Conservation (phyloP, 257 asterid genomes). For the Lantana camara region DNA sequence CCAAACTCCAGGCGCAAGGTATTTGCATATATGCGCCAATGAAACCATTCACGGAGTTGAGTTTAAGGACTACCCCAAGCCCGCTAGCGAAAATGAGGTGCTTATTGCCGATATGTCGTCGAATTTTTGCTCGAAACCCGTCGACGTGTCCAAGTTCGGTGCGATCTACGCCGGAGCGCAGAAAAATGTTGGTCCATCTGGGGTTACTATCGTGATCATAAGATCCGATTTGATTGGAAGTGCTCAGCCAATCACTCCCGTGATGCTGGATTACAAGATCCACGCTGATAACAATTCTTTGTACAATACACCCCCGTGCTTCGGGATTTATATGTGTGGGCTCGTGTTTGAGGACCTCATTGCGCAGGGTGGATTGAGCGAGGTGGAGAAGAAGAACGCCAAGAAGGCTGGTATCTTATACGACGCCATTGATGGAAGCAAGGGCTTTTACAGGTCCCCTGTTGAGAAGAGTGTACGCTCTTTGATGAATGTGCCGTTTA, state of each 20-base stretch:
- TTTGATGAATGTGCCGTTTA: slow-evolving; percentile 91
- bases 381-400: slow-evolving; percentile 82
- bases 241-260: slow-evolving; percentile 73
- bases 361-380: slow-evolving; percentile 83
- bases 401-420: slow-evolving; percentile 66
- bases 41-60: slow-evolving; percentile 99
- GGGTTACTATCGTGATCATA: slow-evolving; percentile 79
- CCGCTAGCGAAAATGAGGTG: slow-evolving; percentile 48
- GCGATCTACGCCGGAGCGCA: slow-evolving; percentile 96
- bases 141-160: slow-evolving; percentile 73
- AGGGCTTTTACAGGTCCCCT: slow-evolving; percentile 81
- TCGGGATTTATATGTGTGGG: slow-evolving; percentile 90
- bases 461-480: slow-evolving; percentile 90
- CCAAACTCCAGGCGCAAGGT: slow-evolving; percentile 66
- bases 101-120: slow-evolving; percentile 94
- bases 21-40: slow-evolving; percentile 83
- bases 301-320: slow-evolving; percentile 96
- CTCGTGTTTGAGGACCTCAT: slow-evolving; percentile 85
- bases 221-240: slow-evolving; percentile 75
- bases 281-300: slow-evolving; percentile 84
- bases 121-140: slow-evolving; percentile 91
- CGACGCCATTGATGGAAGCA: slow-evolving; percentile 79
- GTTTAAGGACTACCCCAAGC: slow-evolving; percentile 70
- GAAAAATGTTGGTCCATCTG: slow-evolving; percentile 97
- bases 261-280: slow-evolving; percentile 91